phyloP scores from a whole-genome alignment of 2,329 filamentous ascomycete genomes.

The Trichophyton benhamiae region DNA sequence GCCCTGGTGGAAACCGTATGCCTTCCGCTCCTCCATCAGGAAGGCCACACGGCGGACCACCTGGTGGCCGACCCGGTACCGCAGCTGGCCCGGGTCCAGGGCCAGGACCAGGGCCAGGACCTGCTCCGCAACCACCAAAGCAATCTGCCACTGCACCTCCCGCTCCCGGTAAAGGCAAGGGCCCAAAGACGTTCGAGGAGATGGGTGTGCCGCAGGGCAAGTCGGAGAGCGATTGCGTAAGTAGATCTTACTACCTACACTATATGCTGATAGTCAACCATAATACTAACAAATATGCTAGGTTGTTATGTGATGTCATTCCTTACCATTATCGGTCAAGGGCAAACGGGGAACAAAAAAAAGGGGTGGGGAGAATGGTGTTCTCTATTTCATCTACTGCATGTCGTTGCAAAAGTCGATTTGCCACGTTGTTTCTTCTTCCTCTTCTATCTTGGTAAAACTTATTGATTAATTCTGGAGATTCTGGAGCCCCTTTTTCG shows the following conservation, averaged over 20 bases:
- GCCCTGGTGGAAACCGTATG: constrained; percentile 4
- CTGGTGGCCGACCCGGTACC: not conserved
- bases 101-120: not conserved
- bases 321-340: not conserved
- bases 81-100: too few relatives aligned
- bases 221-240: constrained; percentile 81
- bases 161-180: constrained; percentile 53
- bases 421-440: not conserved
- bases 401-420: constrained; percentile 1
- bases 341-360: not conserved
- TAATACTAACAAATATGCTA: constrained; percentile 8
- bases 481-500: not conserved
- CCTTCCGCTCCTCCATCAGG: constrained; percentile 15
- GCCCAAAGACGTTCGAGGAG: constrained; percentile 91
- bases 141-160: constrained; percentile 14
- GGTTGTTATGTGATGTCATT: constrained; percentile 21
- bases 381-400: not conserved
- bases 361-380: not conserved
- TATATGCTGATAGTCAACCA: not conserved
- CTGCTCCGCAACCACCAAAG: constrained; percentile 8
- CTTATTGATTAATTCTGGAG: constrained; percentile 2
- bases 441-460: not conserved
- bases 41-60: not conserved
- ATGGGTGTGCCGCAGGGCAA: constrained; percentile 88
- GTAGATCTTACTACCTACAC: constrained; percentile 18